Evolutionary conservation across 306 rosid species (phyloP), one percentile per base, ranked within the genome.

Genomic region (Phaseolus lunatus): DNA sequence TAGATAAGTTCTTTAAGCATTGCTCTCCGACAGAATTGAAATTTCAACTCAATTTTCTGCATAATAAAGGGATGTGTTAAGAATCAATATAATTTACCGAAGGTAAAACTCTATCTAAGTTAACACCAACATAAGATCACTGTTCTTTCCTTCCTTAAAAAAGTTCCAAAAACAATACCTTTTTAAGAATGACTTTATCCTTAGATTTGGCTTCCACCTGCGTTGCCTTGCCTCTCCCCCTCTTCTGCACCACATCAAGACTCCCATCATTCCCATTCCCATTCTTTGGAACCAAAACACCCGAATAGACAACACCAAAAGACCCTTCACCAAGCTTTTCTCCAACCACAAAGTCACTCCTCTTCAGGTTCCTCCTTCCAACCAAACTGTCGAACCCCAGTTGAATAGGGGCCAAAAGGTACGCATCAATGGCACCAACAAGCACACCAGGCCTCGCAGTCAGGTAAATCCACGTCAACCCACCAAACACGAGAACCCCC

Each of bases 381-480:
- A 79, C 72, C 70, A 92, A 75, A 84, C 56, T 86, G 15, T 90
- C 92, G 4, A 95, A 78, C 70, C 53, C 99, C 47, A 89, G 83
- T 75, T 95, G 97, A 75, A 92, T 87, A 58, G 97, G 99, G 47
- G 99, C 97, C 23, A 95, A 81, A 81, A 95, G 91, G 79, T 95
- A 95, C 0, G 96, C 78, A 85, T 95, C 99, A 79, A 95, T 84
- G 88, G 99, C 97, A 37, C 99, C 97, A 5, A 95, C 8, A 19
- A 95, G 94, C 31, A 95, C 92, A 70, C 97, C 99, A 0, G 99
- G 99, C 84, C 99, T 88, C 13, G 96, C 89, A 43, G 97, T 95
- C 48, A 95, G 78, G 83, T 95, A 95, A 63, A 89, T 61, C 99
- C 97, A 95, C 1, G 85, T 80, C 19, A 92, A 7, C 23, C 93